Evolutionary conservation across 768 basidiomycete genomes (phyloP).

Genomic region (Cubamyces sp.): DNA sequence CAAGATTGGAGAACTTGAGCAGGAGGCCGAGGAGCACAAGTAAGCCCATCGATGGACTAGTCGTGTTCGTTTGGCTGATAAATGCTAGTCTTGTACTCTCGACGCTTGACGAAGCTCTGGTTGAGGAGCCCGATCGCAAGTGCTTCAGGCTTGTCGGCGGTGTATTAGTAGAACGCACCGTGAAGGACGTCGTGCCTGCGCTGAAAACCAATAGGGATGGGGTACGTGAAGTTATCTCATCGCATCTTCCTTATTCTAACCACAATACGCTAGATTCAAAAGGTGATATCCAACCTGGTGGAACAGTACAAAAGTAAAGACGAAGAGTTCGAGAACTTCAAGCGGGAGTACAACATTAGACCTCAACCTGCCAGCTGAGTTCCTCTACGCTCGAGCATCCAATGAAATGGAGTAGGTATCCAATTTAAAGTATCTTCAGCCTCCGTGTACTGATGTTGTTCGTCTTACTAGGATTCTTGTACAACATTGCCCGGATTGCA

Average conservation of each 20-base stretch:
- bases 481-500: too few species aligned
- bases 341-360: constrained; percentile 76
- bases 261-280: constrained; percentile 62
- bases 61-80: not conserved
- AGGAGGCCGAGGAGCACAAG: constrained; percentile 95
- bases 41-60: constrained; percentile 43
- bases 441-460: too few species aligned
- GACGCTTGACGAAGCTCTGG: constrained; percentile 81
- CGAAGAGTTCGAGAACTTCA: constrained; percentile 79
- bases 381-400: too few species aligned
- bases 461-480: too few species aligned
- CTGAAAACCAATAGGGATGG: constrained; percentile 89
- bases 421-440: too few species aligned
- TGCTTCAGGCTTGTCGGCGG: constrained; percentile 98
- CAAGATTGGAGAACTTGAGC: constrained; percentile 96
- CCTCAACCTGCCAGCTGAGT: constrained; percentile 39
- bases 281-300: constrained; percentile 74
- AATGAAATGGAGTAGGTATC: too few species aligned
- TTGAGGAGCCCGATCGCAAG: constrained; percentile 86
- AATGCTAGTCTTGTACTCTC: constrained; percentile 78
- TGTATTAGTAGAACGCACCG: constrained; percentile 93
- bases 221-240: constrained; percentile 47
- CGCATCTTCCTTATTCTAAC: not conserved
- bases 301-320: constrained; percentile 92
- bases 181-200: constrained; percentile 91